These are phyloP conservation scores for Ustilago shanxiensis DNA, from an alignment of 1,284 basidiomycete genomes.

Conservation along the genomic window DNA sequence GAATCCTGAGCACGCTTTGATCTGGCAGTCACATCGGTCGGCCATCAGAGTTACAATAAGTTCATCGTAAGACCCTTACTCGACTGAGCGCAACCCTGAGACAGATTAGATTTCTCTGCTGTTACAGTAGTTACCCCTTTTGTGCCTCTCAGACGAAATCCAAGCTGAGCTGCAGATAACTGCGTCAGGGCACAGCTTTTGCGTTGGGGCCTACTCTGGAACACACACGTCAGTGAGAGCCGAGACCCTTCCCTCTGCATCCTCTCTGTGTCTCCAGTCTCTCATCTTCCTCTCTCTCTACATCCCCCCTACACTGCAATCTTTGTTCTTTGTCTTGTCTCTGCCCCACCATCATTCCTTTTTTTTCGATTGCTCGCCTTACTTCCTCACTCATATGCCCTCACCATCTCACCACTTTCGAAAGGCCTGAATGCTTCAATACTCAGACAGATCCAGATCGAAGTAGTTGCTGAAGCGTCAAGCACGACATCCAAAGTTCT, in stretches of 20 bases:
- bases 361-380: too few relatives aligned
- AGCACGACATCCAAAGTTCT: background rate
- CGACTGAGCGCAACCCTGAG: background rate
- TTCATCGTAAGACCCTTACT: background rate
- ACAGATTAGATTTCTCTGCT: too few relatives aligned
- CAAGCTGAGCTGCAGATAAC: slow-evolving; percentile 11
- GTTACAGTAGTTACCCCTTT: background rate
- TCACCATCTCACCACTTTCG: background rate
- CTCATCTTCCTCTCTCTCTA: background rate
- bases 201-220: slow-evolving; percentile 18
- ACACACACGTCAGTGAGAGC: slow-evolving; percentile 8
- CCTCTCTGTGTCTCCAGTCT: background rate
- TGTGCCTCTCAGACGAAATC: background rate
- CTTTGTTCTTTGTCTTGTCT: too few relatives aligned
- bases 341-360: too few relatives aligned
- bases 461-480: background rate
- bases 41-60: too few relatives aligned
- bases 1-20: background rate
- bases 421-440: background rate
- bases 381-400: background rate
- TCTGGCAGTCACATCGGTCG: slow-evolving; percentile 1
- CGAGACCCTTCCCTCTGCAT: slow-evolving; percentile 18
- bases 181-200: slow-evolving; percentile 12
- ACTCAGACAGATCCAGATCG: background rate
- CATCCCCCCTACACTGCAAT: too few relatives aligned